phyloP scores from a whole-genome alignment of 805 yeast genomes.

The Vanderwaltozyma verrucispora region DNA sequence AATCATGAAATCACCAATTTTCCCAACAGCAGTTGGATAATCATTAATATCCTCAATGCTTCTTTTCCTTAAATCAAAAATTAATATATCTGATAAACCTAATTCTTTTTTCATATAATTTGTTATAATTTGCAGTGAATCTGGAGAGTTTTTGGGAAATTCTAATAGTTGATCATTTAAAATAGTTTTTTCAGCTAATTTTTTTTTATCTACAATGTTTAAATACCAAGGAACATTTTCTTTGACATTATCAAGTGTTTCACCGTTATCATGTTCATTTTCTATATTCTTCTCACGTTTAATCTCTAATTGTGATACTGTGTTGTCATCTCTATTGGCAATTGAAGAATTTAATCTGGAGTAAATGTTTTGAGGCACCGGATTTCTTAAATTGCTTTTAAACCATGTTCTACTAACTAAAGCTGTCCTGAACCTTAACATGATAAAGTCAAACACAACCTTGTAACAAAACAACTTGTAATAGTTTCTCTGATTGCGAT shows the following conservation, averaged over 20 bases:
- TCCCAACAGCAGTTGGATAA: constrained; percentile 29
- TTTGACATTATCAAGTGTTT: not conserved
- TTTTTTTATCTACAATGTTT: constrained; percentile 29
- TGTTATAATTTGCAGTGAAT: constrained; percentile 27
- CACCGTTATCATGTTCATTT: no score
- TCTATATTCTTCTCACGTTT: no score
- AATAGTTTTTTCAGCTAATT: constrained; percentile 27
- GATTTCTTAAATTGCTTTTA: no score
- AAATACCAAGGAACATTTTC: constrained; percentile 50
- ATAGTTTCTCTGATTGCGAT: no score
- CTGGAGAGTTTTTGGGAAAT: constrained; percentile 53
- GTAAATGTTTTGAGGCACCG: no score
- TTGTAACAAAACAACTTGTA: no score
- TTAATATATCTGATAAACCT: constrained; percentile 51
- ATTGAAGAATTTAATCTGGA: no score
- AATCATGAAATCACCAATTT: constrained; percentile 41
- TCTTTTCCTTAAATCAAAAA: constrained; percentile 53
- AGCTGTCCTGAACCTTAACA: no score
- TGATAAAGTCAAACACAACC: no score
- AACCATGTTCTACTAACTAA: no score
- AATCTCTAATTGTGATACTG: no score
- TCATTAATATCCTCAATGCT: constrained; percentile 11
- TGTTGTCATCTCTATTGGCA: no score
- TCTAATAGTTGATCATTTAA: constrained; percentile 38
- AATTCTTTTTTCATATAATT: constrained; percentile 43